phyloP scores from a whole-genome alignment of 2,329 filamentous ascomycete genomes.

The Bipolaris victoriae region DNA sequence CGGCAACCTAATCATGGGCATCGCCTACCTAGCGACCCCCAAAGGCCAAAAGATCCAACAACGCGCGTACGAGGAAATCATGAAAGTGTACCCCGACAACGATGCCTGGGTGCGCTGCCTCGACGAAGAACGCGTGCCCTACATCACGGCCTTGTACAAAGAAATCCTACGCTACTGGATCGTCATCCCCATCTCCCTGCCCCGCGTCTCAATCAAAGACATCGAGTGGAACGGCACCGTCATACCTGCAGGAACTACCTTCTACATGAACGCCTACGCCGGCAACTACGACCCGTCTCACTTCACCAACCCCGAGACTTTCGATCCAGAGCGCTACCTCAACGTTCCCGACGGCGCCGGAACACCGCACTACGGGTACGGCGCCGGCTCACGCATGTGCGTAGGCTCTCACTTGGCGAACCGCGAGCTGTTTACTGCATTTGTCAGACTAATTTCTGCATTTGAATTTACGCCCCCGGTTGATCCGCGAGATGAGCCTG shows the following conservation, averaged over 20 bases:
- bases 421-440: slow-evolving; percentile 54
- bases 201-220: slow-evolving; percentile 73
- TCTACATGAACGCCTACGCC: slow-evolving; percentile 79
- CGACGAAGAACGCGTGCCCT: slow-evolving; percentile 75
- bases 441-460: slow-evolving; percentile 55
- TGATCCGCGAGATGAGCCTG: slow-evolving; percentile 49
- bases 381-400: slow-evolving; percentile 56
- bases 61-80: slow-evolving; percentile 72
- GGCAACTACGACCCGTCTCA: slow-evolving; percentile 74
- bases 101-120: slow-evolving; percentile 79
- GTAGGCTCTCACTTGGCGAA: slow-evolving; percentile 55
- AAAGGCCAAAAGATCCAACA: slow-evolving; percentile 73
- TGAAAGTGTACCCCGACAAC: slow-evolving; percentile 71
- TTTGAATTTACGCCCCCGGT: slow-evolving; percentile 54
- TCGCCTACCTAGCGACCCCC: slow-evolving; percentile 73
- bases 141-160: slow-evolving; percentile 78
- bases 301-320: slow-evolving; percentile 67
- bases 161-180: slow-evolving; percentile 80
- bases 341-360: slow-evolving; percentile 53
- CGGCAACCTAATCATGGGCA: slow-evolving; percentile 78
- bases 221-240: slow-evolving; percentile 70
- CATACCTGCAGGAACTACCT: slow-evolving; percentile 77
- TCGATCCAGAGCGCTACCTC: slow-evolving; percentile 75
- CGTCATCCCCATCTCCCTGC: slow-evolving; percentile 79
- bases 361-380: slow-evolving; percentile 58